phyloP scores from a whole-genome alignment of 805 yeast genomes.

The Yarrowia phangngaensis region DNA sequence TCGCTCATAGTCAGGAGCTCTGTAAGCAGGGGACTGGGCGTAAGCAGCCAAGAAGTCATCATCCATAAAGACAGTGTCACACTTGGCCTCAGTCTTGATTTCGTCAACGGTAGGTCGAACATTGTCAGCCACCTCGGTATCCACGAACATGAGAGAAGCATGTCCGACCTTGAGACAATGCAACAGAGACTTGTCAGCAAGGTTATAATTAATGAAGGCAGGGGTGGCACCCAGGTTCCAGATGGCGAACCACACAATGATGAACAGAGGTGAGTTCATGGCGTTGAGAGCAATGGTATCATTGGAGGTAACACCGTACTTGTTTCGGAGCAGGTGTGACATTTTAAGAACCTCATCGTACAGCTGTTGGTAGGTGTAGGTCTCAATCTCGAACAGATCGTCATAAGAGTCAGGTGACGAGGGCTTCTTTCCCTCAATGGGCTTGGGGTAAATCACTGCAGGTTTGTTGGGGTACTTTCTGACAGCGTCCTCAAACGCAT shows the following conservation, averaged over 20 bases:
- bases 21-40: slow-evolving; percentile 45
- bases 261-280: slow-evolving; percentile 77
- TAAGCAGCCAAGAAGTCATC: slow-evolving; percentile 44
- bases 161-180: slow-evolving; percentile 76
- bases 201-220: slow-evolving; percentile 79
- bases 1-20: slow-evolving; percentile 53
- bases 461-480: slow-evolving; percentile 46
- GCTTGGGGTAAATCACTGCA: slow-evolving; percentile 63
- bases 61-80: slow-evolving; percentile 41
- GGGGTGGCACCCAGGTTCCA: slow-evolving; percentile 93
- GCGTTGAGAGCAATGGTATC: slow-evolving; percentile 72
- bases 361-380: slow-evolving; percentile 63
- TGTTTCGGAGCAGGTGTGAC: slow-evolving; percentile 58
- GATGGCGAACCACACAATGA: slow-evolving; percentile 75
- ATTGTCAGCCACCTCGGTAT: slow-evolving; percentile 58
- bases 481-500: slow-evolving; percentile 58
- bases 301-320: slow-evolving; percentile 60
- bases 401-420: slow-evolving; percentile 42
- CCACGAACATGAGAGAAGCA: slow-evolving; percentile 63
- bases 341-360: slow-evolving; percentile 62
- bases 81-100: slow-evolving; percentile 36
- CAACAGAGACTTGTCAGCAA: slow-evolving; percentile 64
- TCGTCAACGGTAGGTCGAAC: slow-evolving; percentile 50
- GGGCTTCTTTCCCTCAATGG: slow-evolving; percentile 37
- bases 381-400: slow-evolving; percentile 59